Conservation (phyloP, 129 eudicot species). For the Tagetes erecta region DNA sequence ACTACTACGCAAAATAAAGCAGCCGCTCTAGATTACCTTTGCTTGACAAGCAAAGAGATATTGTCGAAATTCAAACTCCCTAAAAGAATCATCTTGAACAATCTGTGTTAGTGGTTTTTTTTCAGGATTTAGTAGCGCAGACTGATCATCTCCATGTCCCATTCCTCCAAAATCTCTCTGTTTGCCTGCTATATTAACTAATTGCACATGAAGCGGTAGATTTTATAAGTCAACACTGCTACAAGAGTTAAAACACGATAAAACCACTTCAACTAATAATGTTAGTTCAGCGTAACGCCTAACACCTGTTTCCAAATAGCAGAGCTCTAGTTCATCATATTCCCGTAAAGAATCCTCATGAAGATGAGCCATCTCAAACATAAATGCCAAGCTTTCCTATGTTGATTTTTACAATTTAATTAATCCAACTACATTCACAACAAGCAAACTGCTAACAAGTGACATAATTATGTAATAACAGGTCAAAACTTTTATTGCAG, state of each 20-base stretch:
- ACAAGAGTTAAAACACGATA: background rate
- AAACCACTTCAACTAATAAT: background rate
- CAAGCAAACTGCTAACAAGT: conserved; percentile 22
- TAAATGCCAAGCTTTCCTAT: conserved; percentile 97
- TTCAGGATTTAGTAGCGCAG: conserved; percentile 70
- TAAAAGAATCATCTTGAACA: conserved; percentile 93
- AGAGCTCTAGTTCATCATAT: conserved; percentile 97
- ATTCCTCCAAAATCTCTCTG: conserved; percentile 92
- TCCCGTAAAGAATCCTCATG: conserved; percentile 97
- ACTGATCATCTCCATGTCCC: conserved; percentile 90
- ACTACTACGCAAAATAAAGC: conserved; percentile 13
- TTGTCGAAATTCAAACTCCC: conserved; percentile 97
- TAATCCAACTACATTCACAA: conserved; percentile 4
- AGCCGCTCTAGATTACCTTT: conserved; percentile 52
- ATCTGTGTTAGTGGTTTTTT: conserved; percentile 76
- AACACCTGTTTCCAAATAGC: conserved; percentile 96
- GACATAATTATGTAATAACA: background rate
- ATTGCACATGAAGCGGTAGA: conserved; percentile 13
- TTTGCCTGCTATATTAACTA: conserved; percentile 74
- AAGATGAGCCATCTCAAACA: conserved; percentile 98
- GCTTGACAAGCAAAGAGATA: conserved; percentile 97
- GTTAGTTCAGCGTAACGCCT: conserved; percentile 15
- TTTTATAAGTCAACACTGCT: conserved; percentile 1
- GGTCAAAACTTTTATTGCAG: background rate
- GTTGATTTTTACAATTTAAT: conserved; percentile 5